These are phyloP conservation scores for Rhodosporidiobolus odoratus DNA, from an alignment of 768 basidiomycete genomes.

Conservation along the genomic window DNA sequence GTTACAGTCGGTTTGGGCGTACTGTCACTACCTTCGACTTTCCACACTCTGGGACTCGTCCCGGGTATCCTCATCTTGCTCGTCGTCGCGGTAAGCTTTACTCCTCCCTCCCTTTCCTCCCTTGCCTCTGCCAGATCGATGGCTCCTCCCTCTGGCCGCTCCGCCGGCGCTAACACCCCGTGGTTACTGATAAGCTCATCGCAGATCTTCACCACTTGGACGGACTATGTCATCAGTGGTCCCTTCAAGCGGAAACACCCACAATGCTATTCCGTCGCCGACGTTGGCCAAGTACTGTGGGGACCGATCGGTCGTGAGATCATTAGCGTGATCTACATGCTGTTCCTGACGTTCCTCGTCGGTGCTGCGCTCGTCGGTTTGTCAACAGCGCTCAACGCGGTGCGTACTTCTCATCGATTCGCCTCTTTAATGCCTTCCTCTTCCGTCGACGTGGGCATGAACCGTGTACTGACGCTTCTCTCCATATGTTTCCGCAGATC, in stretches of 20 bases:
- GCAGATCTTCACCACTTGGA: slow-evolving; percentile 3
- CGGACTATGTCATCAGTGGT: slow-evolving; percentile 22
- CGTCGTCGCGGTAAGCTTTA: not conserved
- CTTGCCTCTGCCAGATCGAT: not conserved
- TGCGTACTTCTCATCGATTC: not conserved
- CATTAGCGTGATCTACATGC: slow-evolving; percentile 16
- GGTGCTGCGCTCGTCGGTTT: slow-evolving; percentile 1
- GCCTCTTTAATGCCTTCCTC: not conserved
- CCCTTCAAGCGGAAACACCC: slow-evolving; percentile 26
- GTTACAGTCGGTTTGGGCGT: slow-evolving; percentile 5
- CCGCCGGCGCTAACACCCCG: too few species aligned
- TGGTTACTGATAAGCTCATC: too few species aligned
- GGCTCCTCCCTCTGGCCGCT: not conserved
- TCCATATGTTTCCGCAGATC: slow-evolving; percentile 46
- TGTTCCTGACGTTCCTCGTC: slow-evolving; percentile 2
- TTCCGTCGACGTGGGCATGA: not conserved
- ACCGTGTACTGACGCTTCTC: not conserved
- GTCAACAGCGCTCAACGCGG: not conserved
- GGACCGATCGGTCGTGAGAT: slow-evolving; percentile 25
- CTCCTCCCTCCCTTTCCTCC: not conserved
- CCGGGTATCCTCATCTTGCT: slow-evolving; percentile 1
- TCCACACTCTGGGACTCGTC: slow-evolving; percentile 4
- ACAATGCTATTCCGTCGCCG: not conserved
- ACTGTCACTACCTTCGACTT: slow-evolving; percentile 1
- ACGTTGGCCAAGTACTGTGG: not conserved